A percentile compares a stretch with the other conserved stretches of the same genome.
phyloP scores from a whole-genome alignment of 108 stramenopile species.

The Mediolabrus comicus region DNA sequence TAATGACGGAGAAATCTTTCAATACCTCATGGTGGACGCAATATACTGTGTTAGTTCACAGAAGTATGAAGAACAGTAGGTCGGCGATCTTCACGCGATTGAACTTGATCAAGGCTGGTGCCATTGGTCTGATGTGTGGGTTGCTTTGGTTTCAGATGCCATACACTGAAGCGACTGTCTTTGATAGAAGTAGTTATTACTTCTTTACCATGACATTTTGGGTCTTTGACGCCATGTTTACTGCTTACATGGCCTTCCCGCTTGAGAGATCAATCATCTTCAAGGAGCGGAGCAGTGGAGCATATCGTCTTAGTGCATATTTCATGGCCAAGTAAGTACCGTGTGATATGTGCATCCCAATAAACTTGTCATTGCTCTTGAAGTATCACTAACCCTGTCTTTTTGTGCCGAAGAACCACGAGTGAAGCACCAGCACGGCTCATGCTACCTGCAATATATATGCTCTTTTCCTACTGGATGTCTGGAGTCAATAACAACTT shows the following conservation, averaged over 20 bases:
- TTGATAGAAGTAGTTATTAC: slow-evolving; percentile 53
- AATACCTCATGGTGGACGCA: slow-evolving; percentile 62
- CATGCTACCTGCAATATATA: slow-evolving; percentile 59
- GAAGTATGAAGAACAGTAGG: slow-evolving; percentile 65
- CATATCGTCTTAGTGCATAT: slow-evolving; percentile 72
- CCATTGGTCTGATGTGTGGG: slow-evolving; percentile 58
- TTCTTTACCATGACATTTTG: slow-evolving; percentile 81
- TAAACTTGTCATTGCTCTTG: too few species aligned
- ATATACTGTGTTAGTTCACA: slow-evolving; percentile 56
- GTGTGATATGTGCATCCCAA: too few species aligned
- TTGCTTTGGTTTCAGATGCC: slow-evolving; percentile 61
- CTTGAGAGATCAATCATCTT: slow-evolving; percentile 64
- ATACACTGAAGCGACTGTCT: slow-evolving; percentile 56
- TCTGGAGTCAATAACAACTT: slow-evolving; percentile 48
- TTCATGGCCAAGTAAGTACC: slow-evolving; percentile 60
- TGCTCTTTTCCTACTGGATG: slow-evolving; percentile 75
- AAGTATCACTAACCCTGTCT: too few species aligned
- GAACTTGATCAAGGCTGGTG: slow-evolving; percentile 67
- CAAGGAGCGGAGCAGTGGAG: slow-evolving; percentile 63
- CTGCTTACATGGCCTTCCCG: slow-evolving; percentile 71
- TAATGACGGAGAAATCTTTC: slow-evolving; percentile 37
- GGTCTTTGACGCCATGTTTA: slow-evolving; percentile 77
- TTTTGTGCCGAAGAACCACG: slow-evolving; percentile 35
- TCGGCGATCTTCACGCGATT: slow-evolving; percentile 69
- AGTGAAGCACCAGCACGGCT: slow-evolving; percentile 61